Conservation (phyloP, 75 land plant species). For the Larix kaempferi region DNA sequence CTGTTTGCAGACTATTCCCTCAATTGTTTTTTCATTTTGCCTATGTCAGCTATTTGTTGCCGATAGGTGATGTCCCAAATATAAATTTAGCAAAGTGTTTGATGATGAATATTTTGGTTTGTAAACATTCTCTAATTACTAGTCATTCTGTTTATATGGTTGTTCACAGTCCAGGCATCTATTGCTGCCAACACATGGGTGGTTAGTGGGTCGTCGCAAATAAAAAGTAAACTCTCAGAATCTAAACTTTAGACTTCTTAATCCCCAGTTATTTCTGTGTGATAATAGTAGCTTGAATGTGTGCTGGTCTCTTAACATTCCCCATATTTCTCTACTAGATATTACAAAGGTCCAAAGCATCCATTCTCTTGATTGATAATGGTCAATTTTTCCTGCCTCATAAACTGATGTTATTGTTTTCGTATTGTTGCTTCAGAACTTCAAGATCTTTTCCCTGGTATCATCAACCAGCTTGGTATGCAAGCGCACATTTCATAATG, state of each 20-base stretch:
- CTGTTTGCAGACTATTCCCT: not conserved
- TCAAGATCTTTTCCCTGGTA: slow-evolving; percentile 81
- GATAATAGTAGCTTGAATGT: not conserved
- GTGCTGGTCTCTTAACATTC: not conserved
- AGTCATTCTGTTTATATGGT: slow-evolving; percentile 4
- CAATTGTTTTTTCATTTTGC: not conserved
- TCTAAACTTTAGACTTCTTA: not conserved
- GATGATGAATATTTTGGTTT: not conserved
- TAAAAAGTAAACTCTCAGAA: slow-evolving; percentile 59
- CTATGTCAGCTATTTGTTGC: not conserved
- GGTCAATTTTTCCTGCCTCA: not conserved
- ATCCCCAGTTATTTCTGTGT: not conserved
- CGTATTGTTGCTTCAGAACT: slow-evolving; percentile 45
- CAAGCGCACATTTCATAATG: not conserved
- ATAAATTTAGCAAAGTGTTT: not conserved
- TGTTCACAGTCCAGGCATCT: slow-evolving; percentile 82
- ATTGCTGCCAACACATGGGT: slow-evolving; percentile 97
- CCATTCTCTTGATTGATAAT: not conserved
- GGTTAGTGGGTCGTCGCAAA: slow-evolving; percentile 84
- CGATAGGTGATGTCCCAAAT: not conserved
- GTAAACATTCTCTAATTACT: not conserved
- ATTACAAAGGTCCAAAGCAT: not conserved
- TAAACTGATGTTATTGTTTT: slow-evolving; percentile 5
- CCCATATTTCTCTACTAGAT: not conserved
- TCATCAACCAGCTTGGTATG: slow-evolving; percentile 90